phyloP scores from a whole-genome alignment of 768 basidiomycete genomes.

The Russula vinacea region DNA sequence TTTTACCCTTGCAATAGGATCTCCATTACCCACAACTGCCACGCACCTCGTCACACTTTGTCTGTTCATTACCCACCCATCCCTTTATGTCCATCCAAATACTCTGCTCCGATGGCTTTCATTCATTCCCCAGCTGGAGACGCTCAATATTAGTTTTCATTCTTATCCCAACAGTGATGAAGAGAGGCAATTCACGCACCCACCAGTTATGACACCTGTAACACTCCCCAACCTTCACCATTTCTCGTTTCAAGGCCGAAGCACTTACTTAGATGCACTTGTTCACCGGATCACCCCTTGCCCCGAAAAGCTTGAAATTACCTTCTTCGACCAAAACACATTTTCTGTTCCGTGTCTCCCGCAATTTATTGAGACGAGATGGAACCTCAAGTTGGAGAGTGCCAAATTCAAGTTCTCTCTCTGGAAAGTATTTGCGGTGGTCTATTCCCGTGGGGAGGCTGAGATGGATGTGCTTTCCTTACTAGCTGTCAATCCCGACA shows the following conservation, averaged over 20 bases:
- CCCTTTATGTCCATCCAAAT: not conserved
- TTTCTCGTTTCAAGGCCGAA: not conserved
- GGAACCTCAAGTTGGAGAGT: not conserved
- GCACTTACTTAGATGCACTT: not conserved
- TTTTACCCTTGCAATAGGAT: not conserved
- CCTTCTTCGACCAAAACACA: not conserved
- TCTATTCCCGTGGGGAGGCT: too few species aligned
- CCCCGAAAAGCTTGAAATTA: not conserved
- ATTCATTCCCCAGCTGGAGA: conserved; percentile 6
- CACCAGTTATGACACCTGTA: not conserved
- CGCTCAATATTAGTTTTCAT: not conserved
- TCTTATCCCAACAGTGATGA: too few species aligned
- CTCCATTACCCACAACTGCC: not conserved
- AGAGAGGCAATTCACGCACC: too few species aligned
- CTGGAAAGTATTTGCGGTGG: not conserved
- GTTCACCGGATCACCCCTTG: conserved; percentile 1
- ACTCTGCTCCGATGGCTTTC: not conserved
- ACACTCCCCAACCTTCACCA: not conserved
- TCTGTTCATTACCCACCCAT: not conserved
- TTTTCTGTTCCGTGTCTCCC: not conserved
- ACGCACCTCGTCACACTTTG: not conserved
- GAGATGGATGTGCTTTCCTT: too few species aligned
- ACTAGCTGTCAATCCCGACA: too few species aligned
- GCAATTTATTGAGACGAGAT: not conserved
- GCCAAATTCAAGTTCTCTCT: not conserved